Base-by-base conservation (phyloP, 495 filamentous ascomycete genomes). In the Cairneyella variabilis region DNA sequence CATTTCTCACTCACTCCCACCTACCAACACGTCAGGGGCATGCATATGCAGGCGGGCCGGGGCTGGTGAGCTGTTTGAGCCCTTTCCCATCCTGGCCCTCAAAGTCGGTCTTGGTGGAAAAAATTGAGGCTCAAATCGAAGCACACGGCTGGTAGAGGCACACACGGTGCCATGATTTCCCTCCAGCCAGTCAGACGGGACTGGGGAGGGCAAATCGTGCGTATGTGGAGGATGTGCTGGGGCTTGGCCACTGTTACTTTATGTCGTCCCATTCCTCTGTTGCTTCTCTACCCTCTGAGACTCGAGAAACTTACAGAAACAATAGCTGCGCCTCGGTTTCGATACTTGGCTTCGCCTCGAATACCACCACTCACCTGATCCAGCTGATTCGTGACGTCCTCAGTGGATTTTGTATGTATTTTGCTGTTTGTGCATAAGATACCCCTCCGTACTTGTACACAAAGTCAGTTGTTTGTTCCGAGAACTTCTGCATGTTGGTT, bases 1-100 rank as follows among this genome's bases (percentile, higher is more conserved):
- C 34, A 21, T 14, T 18, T 6, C 12, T 18, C 17, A 5, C 34
- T n/a, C 14, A 32, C 14, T 32, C 28, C 28, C 28, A 7, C 28
- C 28, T 32, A 7, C 28, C 28, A 32, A 32, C 21, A 18, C 18
- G 6, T n/a, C 45, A 56, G 53, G 44, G 53, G 46, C 41, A 30
- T 42, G 53, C 53, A 50, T 51, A 51, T 50, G 46, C 53, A 45
- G 16, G 7, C 27, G 8, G 8, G 42, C 12, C 12, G 23, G 50
- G 8, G 42, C 12, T 21, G 23, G 50, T 53, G 50, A 44, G 50
- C 17, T 22, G 39, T 53, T 53, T 37, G 37, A 16, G 37, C 8
- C 16, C 37, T n/a, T 17, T 20, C 30, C 30, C 8, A 34, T 8
- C 30, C 30, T 8, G 14, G 11, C 11, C 26, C 1, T 46, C 2